Evolutionary conservation across 176 grass and related monocot species (phyloP).

Genomic region (Cenchrus fungigraminus): DNA sequence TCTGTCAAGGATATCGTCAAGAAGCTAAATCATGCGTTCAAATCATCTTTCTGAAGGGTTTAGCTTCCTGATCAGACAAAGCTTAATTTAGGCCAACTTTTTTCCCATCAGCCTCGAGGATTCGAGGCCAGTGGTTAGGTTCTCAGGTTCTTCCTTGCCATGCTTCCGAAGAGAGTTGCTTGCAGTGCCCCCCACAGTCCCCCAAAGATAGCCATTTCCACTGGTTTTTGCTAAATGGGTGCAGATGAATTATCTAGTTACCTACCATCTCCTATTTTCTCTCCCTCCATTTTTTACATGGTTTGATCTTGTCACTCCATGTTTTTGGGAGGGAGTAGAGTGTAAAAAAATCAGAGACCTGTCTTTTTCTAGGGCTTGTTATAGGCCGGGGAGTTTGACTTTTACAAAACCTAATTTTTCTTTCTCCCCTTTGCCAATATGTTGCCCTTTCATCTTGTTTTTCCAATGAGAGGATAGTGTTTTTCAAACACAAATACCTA

Average conservation of each 20-base stretch:
- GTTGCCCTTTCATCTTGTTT: conserved; percentile 54
- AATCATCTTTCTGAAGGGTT: conserved; percentile 59
- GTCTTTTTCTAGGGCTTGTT: conserved; percentile 61
- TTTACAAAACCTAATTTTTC: conserved; percentile 41
- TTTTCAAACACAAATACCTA: conserved; percentile 54
- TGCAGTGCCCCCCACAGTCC: conserved; percentile 51
- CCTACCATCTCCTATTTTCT: conserved; percentile 31
- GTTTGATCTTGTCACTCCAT: conserved; percentile 51
- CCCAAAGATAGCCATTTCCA: conserved; percentile 62
- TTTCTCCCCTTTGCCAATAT: conserved; percentile 42
- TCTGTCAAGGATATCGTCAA: conserved; percentile 93
- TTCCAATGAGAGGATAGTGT: conserved; percentile 37
- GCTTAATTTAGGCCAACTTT: conserved; percentile 50
- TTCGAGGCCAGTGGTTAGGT: conserved; percentile 55
- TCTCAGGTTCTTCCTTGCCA: conserved; percentile 38
- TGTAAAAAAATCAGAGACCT: conserved; percentile 16
- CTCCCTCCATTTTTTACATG: conserved; percentile 55
- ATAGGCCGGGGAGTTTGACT: conserved; percentile 51
- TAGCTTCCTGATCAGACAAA: conserved; percentile 34
- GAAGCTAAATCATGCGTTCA: conserved; percentile 83
- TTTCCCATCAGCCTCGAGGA: conserved; percentile 50
- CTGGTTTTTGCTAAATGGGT: conserved; percentile 66
- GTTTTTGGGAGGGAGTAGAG: conserved; percentile 49
- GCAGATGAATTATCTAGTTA: conserved; percentile 34
- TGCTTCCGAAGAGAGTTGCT: conserved; percentile 55